Percentiles rank a stretch among this genome's conserved stretches.
Conservation (phyloP, 1,139 yeast genomes). For the Diutina siamensis region DNA sequence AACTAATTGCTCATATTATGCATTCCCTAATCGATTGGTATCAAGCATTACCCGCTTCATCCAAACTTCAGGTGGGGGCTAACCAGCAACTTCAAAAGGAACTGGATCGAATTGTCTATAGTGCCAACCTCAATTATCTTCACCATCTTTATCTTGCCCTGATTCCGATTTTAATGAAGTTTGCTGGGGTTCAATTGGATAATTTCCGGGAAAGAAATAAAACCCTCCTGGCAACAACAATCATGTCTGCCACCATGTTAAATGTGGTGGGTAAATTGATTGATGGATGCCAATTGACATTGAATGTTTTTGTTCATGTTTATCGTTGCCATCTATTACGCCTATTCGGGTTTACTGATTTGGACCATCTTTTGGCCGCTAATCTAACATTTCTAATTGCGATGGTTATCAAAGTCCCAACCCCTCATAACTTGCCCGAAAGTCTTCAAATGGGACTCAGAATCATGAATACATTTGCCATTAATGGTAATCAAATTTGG, state of each 20-base stretch:
- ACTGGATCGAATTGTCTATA: not conserved
- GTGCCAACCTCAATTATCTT: not conserved
- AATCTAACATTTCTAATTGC: not conserved
- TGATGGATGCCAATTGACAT: not conserved
- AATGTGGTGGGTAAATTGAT: not conserved
- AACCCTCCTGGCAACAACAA: not conserved
- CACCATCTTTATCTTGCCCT: slow-evolving; percentile 1
- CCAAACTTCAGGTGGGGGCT: not conserved
- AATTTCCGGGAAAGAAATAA: not conserved
- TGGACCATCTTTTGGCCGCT: not conserved
- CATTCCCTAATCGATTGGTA: slow-evolving; percentile 2
- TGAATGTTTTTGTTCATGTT: not conserved
- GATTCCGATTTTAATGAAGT: slow-evolving; percentile 2
- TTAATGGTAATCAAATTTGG: not conserved
- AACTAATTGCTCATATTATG: not conserved
- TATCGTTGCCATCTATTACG: not conserved
- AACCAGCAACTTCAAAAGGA: not conserved
- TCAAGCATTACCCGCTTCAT: not conserved
- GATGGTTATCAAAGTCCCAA: not conserved
- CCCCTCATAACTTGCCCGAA: not conserved
- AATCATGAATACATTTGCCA: not conserved
- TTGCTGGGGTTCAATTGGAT: not conserved
- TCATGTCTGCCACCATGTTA: not conserved
- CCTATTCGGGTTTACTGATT: not conserved
- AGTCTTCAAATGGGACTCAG: not conserved